Base-by-base conservation (phyloP, 768 basidiomycete species). In the Gymnopilus dilepis region DNA sequence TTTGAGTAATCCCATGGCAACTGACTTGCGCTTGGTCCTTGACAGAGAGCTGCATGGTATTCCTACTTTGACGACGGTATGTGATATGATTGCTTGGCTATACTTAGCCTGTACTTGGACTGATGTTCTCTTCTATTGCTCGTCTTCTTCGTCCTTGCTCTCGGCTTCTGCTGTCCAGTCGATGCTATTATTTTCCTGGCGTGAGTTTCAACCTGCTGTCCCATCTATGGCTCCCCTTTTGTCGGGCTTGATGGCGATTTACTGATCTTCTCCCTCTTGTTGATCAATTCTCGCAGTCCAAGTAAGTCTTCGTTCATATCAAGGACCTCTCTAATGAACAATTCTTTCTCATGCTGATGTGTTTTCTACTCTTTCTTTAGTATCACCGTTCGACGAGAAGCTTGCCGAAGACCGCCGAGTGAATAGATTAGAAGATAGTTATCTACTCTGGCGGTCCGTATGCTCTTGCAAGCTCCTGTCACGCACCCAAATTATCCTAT, bases 111-210 rank as follows among this genome's bases (percentile, higher is more conserved):
- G 47, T 31, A 15, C 47, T 31, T 28, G 26, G 28, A 50, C 19
- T 50, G 47, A 50, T 50, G 26, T 50, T 31, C 47, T 50, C n/a
- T 50, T n/a, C 6, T n/a, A 9, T 34, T 33, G 53, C 34, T 21
- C n/a, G n/a, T n/a, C 55, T 55, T 34, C 43, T 37, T 31, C 21
- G 17, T 63, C 47, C n/a, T 15, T 43, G 30, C 55, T 66, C 57
- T 65, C 57, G 22, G 65, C 38, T 40, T 30, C 56, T 57, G 17
- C 52, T 40, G 28, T 61, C 26, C 61, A 84, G 86, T 90, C 56
- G 86, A 92, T 74, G 86, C 91, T 1, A 91, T 94, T 71, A 93
- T 95, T 67, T 94, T 94, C 76, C 84, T 94, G 37, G 90, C 89
- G 72, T 84, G 69, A 74, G 82, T 77, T 12, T n/a, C n/a, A n/a